These are phyloP conservation scores for Dactylellina sp. DNA, from an alignment of 2,329 filamentous ascomycete genomes.

Conservation along the genomic window DNA sequence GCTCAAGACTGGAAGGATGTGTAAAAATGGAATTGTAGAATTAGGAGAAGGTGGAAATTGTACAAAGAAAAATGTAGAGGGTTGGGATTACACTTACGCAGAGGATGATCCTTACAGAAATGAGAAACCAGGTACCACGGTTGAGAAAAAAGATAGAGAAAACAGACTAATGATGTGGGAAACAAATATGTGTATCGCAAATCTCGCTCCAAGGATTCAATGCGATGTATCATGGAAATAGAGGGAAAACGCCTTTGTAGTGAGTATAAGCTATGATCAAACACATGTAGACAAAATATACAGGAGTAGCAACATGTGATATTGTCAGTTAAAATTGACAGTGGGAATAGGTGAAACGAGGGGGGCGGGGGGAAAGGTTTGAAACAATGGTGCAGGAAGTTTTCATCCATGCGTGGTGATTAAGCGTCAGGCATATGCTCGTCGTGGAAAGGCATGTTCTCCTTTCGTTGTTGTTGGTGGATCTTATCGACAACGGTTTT, in stretches of 20 bases:
- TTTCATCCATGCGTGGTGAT: background rate
- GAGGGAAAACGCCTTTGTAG: conserved; percentile 38
- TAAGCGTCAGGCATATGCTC: conserved; percentile 50
- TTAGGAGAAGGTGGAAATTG: conserved; percentile 3
- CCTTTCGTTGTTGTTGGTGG: conserved; percentile 32
- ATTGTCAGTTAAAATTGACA: background rate
- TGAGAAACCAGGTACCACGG: background rate
- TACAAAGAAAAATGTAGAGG: conserved; percentile 60
- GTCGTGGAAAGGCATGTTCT: conserved; percentile 46
- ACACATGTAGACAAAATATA: conserved; percentile 20
- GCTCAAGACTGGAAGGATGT: conserved; percentile 35
- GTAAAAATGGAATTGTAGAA: conserved; percentile 8
- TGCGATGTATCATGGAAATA: conserved; percentile 43
- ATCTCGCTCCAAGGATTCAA: conserved; percentile 17
- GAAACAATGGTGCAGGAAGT: background rate
- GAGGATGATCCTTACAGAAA: conserved; percentile 43
- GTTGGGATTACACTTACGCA: conserved; percentile 28
- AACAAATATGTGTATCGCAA: conserved; percentile 12
- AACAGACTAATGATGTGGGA: conserved; percentile 11
- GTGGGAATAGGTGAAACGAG: background rate
- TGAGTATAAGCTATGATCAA: conserved; percentile 24
- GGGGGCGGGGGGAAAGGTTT: background rate
- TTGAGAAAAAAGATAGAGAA: conserved; percentile 18
- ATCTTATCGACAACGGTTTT: conserved; percentile 24
- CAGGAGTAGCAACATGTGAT: background rate